Evolutionary conservation across 495 filamentous ascomycete genomes (phyloP).

Genomic region (Penicillium chermesinum): DNA sequence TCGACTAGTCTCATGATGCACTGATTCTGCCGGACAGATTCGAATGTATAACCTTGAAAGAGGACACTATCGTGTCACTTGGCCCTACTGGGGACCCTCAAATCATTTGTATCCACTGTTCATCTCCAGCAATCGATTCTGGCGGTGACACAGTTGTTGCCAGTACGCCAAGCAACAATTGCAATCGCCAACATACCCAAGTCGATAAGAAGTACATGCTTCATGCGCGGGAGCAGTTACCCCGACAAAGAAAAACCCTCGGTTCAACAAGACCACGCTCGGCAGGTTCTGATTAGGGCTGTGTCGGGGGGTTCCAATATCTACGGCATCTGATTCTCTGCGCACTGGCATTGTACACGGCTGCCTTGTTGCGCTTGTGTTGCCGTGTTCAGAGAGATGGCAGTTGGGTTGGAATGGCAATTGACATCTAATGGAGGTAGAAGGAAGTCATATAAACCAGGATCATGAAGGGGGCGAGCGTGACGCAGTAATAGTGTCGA

Average conservation of each 20-base stretch:
- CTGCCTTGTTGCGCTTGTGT: constrained; percentile 11
- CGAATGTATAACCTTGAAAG: neutral
- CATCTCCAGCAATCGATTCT: neutral
- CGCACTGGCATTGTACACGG: constrained; percentile 6
- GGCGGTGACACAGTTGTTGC: neutral
- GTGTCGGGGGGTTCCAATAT: constrained; percentile 7
- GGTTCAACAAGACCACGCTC: constrained; percentile 7
- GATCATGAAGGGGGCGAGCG: too few relatives aligned
- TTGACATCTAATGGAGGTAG: neutral
- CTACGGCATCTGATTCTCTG: constrained; percentile 11
- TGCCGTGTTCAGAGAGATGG: neutral
- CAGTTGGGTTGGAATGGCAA: neutral
- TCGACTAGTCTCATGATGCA: neutral
- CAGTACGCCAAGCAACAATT: neutral
- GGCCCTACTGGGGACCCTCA: neutral
- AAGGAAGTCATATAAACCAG: neutral
- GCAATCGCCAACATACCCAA: neutral
- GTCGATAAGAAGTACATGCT: neutral
- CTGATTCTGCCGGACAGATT: neutral
- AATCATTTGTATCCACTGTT: neutral
- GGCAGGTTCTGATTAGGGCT: constrained; percentile 21
- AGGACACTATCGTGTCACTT: neutral
- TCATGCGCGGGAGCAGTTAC: neutral
- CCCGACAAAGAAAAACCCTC: neutral
- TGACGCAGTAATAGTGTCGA: too few relatives aligned